Percentiles rank a stretch among this genome's conserved stretches.
These are phyloP conservation scores for Brassica hybrid DNA, from an alignment of 441 rosid genomes.

Conservation along the genomic window DNA sequence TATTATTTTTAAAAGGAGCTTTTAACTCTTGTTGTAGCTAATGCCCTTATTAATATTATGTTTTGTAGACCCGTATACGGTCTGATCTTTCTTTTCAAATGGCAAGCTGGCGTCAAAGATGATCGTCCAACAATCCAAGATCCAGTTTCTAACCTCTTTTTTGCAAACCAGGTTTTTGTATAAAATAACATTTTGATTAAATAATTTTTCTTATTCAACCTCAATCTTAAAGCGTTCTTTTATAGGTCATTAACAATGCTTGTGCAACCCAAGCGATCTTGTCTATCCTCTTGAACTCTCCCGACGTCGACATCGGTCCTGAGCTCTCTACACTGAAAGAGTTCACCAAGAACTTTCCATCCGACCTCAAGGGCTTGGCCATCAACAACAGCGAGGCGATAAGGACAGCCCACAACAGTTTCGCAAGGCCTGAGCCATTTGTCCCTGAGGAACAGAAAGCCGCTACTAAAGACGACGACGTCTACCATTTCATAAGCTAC, in stretches of 20 bases:
- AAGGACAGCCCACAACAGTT: conserved; percentile 90
- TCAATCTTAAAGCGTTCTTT: neutral
- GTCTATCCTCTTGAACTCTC: conserved; percentile 86
- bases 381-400: conserved; percentile 96
- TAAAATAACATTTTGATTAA: neutral
- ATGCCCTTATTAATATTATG: conserved; percentile 3
- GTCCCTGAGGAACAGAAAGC: conserved; percentile 87
- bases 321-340: conserved; percentile 83
- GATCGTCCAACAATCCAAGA: conserved; percentile 84
- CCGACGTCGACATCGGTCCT: conserved; percentile 88
- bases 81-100: conserved; percentile 96
- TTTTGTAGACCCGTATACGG: conserved; percentile 86
- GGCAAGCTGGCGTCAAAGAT: conserved; percentile 94
- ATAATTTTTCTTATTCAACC: neutral
- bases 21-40: neutral
- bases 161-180: conserved; percentile 84
- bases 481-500: conserved; percentile 96
- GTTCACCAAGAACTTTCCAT: conserved; percentile 87
- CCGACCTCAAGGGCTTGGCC: conserved; percentile 96
- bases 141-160: conserved; percentile 77
- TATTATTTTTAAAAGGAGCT: neutral
- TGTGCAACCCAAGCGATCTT: conserved; percentile 99
- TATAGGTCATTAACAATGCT: conserved; percentile 86
- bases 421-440: conserved; percentile 96
- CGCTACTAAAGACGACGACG: conserved; percentile 89